Evolutionary conservation across 768 basidiomycete species (phyloP).

Genomic region (Trametes villosa): DNA sequence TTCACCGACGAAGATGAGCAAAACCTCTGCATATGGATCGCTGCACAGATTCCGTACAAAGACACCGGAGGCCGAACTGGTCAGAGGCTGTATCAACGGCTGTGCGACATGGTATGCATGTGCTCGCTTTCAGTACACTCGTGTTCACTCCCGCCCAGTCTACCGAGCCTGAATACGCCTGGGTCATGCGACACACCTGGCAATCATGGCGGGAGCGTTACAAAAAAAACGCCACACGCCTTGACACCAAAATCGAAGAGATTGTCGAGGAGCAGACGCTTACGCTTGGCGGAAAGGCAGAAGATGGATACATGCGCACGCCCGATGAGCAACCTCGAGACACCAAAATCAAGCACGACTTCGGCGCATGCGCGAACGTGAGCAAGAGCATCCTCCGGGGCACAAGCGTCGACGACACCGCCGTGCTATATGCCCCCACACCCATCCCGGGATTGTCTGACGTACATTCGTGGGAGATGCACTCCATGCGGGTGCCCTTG

Average conservation of each 20-base stretch:
- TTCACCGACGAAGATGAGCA: conserved; percentile 81
- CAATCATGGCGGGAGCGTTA: conserved; percentile 90
- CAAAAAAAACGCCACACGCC: conserved; percentile 76
- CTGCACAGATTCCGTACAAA: conserved; percentile 81
- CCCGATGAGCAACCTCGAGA: conserved; percentile 67
- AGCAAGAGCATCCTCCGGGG: neutral
- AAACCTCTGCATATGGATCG: conserved; percentile 78
- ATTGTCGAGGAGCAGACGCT: conserved; percentile 76
- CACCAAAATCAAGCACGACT: conserved; percentile 23
- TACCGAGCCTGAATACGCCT: conserved; percentile 71
- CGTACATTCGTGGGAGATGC: conserved; percentile 17
- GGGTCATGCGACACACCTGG: conserved; percentile 87
- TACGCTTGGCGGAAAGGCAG: conserved; percentile 72
- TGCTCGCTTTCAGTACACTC: neutral
- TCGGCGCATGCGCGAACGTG: conserved; percentile 6
- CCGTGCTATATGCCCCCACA: neutral
- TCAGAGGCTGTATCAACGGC: conserved; percentile 81
- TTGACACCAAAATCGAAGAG: conserved; percentile 64
- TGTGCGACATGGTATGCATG: conserved; percentile 65
- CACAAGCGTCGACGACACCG: neutral
- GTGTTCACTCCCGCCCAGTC: conserved; percentile 42
- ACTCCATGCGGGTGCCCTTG: conserved; percentile 25
- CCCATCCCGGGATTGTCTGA: neutral
- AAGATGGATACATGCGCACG: conserved; percentile 81
- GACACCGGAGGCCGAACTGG: conserved; percentile 82